Evolutionary conservation across 352 stramenopile species (phyloP), one percentile per base, ranked within the genome.

Genomic region (Phytophthora kernoviae): DNA sequence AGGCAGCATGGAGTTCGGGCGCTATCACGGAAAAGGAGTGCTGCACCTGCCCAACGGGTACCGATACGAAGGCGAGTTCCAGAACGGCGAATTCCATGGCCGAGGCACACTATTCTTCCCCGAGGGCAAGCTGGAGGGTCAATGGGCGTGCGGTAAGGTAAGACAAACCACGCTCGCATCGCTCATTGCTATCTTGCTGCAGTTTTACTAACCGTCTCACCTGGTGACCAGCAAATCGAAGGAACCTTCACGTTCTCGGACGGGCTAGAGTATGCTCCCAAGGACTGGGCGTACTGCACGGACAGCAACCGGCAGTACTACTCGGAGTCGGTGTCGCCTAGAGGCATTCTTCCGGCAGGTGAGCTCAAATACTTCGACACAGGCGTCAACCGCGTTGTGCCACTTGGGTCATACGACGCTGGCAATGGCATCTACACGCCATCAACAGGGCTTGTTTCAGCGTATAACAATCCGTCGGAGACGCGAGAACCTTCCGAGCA

Each of bases 41-140:
- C 48, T 91, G 24, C 67, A 88, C 17, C 65, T 91, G 11, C 41
- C 75, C 4, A 78, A 91, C 36, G 83, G 83, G 12, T 87, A 76
- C 10, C 74, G 77, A 6, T 94, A 94, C 65, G 85, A 94, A 69
- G 83, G 85, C 32, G 85, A 92, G 45, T 94, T 92, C 58, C 59
- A 75, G 26, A 90, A 94, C 18, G 85, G 85, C 3, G 75, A 90
- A 20, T 94, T 94, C 59, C 85, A 94, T 44, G 85, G 85, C 24
- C 77, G 68, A 9, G 85, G 85, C 9, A 91, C 77, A 22, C 73
- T 94, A 1, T 90, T 74, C 60, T 90, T 94, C 37, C 32, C 68
- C 1, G 75, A 91, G 33, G 85, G 85, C 7, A 79, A 84, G 52
- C 70, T 91, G 12, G 81, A 90, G 50, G 83, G 83, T 32, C 66